Evolutionary conservation across 176 grass and related monocot species (phyloP), one percentile per base, ranked within the genome.

Genomic region (Cenchrus americanus): DNA sequence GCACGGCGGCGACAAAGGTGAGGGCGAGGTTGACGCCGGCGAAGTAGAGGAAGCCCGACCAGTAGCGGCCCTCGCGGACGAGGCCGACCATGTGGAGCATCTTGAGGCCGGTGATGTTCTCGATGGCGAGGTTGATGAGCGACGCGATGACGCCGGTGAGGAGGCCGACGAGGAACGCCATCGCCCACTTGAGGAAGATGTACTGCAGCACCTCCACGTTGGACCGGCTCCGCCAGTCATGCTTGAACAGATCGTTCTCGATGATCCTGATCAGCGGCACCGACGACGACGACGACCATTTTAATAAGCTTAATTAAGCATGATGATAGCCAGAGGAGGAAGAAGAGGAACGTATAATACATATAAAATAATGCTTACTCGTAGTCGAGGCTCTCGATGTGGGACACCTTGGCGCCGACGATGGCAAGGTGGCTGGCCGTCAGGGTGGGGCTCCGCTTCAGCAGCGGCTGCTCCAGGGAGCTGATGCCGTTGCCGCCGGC

Each of bases 341-440:
- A 40, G 53, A 53, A 37, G 34, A 37, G 4, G 34, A 37, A 37
- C 34, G 4, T 37, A 37, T 37, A 37, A 37, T 37, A 37, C 17
- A 15, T 52, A 52, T 49, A 9, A 30, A 6, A 18, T n/a, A 58
- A 80, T 73, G 84, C 80, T 87, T 47, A 98, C 96, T 98, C 96
- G 68, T 98, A 98, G 77, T 98, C 96, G 63, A 98, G 83, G 89
- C 93, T 98, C 91, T 98, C 96, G 27, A 98, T 98, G 88, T 89
- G 96, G 7, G 96, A 98, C 40, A 98, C 91, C 71, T 98, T 95
- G 69, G 96, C 89, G 66, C 96, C 96, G 62, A 98, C 93, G 74
- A 98, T 77, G 89, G 96, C 96, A 49, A 90, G 83, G 77, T 95
- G 93, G 77, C 89, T 98, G 23, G 93, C 81, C 12, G 87, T 94